phyloP scores from a whole-genome alignment of 495 filamentous ascomycete genomes.

The Lophiotrema nucula region DNA sequence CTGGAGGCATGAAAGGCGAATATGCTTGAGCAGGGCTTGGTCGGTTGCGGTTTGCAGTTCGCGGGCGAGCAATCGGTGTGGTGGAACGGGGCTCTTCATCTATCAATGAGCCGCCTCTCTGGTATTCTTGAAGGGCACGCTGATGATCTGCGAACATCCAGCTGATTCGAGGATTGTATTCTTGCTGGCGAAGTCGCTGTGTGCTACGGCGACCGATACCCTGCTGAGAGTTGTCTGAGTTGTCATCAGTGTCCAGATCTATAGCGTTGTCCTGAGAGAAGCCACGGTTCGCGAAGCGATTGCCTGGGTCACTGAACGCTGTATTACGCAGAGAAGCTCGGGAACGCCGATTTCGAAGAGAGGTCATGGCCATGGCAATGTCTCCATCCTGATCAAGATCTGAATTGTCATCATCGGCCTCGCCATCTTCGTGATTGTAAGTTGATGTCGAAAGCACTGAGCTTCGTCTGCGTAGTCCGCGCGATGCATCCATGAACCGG shows the following conservation, averaged over 20 bases:
- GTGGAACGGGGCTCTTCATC: conserved; percentile 30
- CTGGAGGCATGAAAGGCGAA: conserved; percentile 24
- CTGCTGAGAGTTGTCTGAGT: conserved; percentile 30
- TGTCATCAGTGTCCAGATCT: conserved; percentile 34
- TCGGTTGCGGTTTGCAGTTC: conserved; percentile 36
- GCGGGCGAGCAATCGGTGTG: conserved; percentile 36
- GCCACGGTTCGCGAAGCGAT: conserved; percentile 21
- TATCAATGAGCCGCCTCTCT: conserved; percentile 17
- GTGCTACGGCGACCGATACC: conserved; percentile 1
- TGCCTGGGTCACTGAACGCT: conserved; percentile 10
- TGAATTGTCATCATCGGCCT: conserved; percentile 37
- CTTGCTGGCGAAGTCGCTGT: conserved; percentile 20
- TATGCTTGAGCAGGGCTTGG: conserved; percentile 27
- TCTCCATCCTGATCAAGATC: conserved; percentile 36
- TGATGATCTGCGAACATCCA: conserved; percentile 38
- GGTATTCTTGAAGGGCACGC: conserved; percentile 23
- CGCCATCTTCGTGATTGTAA: conserved; percentile 34
- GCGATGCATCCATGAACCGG: conserved; percentile 32
- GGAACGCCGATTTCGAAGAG: conserved; percentile 28
- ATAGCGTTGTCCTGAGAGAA: conserved; percentile 18
- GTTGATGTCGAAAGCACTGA: conserved; percentile 36
- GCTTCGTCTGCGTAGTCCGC: conserved; percentile 33
- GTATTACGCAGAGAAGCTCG: conserved; percentile 28
- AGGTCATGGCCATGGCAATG: conserved; percentile 30
- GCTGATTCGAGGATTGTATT: conserved; percentile 38